Conservation (phyloP, 2,329 filamentous ascomycete genomes). For the Trichoderma endophyticum region DNA sequence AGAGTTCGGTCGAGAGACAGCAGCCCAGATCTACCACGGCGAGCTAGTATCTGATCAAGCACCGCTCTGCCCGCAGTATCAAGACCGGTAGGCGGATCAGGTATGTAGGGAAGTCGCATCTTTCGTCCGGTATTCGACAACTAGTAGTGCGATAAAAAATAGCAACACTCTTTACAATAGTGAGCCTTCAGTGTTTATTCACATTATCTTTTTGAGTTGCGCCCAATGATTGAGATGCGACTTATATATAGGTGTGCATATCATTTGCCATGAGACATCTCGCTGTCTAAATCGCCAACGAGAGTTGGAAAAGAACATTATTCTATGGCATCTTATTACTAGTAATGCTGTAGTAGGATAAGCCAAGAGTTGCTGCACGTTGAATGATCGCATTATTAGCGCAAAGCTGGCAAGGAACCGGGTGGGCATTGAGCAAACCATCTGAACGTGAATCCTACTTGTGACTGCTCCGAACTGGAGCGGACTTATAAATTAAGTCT, state of each 20-base stretch:
- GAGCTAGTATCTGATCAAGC: too few relatives aligned
- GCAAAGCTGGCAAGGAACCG: neutral
- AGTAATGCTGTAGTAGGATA: neutral
- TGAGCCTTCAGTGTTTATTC: neutral
- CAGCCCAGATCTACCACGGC: too few relatives aligned
- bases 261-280: neutral
- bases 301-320: neutral
- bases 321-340: neutral
- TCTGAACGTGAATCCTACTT: neutral
- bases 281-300: neutral
- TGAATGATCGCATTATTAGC: neutral
- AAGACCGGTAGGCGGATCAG: too few relatives aligned
- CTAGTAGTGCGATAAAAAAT: neutral
- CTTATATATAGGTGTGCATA: neutral
- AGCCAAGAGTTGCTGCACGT: neutral
- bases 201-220: neutral
- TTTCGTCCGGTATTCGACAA: neutral
- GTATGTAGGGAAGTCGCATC: neutral
- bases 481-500: neutral
- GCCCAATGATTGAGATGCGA: neutral
- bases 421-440: neutral
- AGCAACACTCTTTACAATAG: neutral
- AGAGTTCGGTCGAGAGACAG: neutral
- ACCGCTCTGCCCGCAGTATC: too few relatives aligned
- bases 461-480: neutral